These are phyloP conservation scores for Mycena crocata DNA, from an alignment of 768 basidiomycete genomes.

Conservation along the genomic window DNA sequence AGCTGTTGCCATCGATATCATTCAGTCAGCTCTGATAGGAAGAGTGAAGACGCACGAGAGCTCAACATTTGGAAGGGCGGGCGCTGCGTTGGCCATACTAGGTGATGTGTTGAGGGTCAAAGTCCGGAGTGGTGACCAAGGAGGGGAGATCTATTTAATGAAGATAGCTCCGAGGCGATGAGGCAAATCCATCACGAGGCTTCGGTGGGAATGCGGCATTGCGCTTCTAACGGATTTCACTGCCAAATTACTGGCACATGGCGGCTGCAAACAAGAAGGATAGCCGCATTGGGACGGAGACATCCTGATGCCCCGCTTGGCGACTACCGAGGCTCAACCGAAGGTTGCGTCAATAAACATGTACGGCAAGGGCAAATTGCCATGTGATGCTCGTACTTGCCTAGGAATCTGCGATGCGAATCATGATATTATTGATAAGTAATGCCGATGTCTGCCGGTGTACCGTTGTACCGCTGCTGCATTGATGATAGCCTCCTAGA, in stretches of 20 bases:
- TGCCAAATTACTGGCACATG: conserved; percentile 1
- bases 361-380: too few species aligned
- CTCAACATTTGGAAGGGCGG: conserved; percentile 40
- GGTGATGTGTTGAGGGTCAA: not conserved
- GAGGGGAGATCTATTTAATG: conserved; percentile 1
- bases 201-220: conserved; percentile 2
- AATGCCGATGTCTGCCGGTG: too few species aligned
- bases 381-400: too few species aligned
- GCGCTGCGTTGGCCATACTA: conserved; percentile 21
- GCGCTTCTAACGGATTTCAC: not conserved
- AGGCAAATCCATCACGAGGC: not conserved
- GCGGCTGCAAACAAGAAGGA: not conserved
- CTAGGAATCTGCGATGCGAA: too few species aligned
- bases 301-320: not conserved
- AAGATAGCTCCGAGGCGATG: not conserved
- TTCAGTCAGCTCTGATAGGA: conserved; percentile 5
- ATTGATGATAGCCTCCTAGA: too few species aligned
- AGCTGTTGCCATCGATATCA: conserved; percentile 38
- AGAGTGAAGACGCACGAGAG: conserved; percentile 41
- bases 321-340: too few species aligned
- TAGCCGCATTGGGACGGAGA: conserved; percentile 5
- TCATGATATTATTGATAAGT: too few species aligned
- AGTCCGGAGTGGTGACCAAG: not conserved
- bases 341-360: too few species aligned
- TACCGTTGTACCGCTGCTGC: too few species aligned